Base-by-base conservation (phyloP, 768 basidiomycete species). In the Amyloporia xantha region DNA sequence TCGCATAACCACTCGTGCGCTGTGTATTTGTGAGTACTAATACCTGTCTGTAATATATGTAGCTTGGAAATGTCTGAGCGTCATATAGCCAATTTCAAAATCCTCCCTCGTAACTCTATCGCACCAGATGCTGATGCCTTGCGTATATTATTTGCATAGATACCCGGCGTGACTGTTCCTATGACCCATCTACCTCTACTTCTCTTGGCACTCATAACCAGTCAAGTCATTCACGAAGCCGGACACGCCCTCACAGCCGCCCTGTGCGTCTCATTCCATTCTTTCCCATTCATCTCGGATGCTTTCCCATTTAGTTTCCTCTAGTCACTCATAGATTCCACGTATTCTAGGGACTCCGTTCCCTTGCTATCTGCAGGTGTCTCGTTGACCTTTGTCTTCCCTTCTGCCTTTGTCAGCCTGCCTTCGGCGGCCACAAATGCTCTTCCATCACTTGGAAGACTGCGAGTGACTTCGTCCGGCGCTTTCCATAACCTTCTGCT, bases 151-250 rank as follows among this genome's bases (percentile, higher is more conserved):
- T 7, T 53, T 9, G 6, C 13, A 9, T 21, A 91, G 89, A 81
- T 94, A 30, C 91, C 91, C 19, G 91, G 91, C 1, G 52, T 91
- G 5, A 94, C 88, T 2, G 78, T 87, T 1, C 91, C 91, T 1
- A 58, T 89, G n/a, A 65, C 67, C 21, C 82, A 93, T 59, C 59
- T 88, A 1, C 85, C 85, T 4, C 54, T 82, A 13, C 77, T 92
- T 41, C 55, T 91, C 5, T 26, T 77, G 5, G 75, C 83, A 0
- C 71, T 92, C 13, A 71, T 82, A 40, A 20, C 78, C 7, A 75
- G 76, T 47, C 90, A 91, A 63, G 56, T 82, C n/a, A 61, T 86
- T 17, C 91, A 93, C 55, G 91, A 94, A 66, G 63, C 77, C 0
- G 91, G 91, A 5, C 91, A 94, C 63, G 86, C 83, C 11, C 59